phyloP scores from a whole-genome alignment of 345 rosid species.

The Cardiospermum halicacabum region DNA sequence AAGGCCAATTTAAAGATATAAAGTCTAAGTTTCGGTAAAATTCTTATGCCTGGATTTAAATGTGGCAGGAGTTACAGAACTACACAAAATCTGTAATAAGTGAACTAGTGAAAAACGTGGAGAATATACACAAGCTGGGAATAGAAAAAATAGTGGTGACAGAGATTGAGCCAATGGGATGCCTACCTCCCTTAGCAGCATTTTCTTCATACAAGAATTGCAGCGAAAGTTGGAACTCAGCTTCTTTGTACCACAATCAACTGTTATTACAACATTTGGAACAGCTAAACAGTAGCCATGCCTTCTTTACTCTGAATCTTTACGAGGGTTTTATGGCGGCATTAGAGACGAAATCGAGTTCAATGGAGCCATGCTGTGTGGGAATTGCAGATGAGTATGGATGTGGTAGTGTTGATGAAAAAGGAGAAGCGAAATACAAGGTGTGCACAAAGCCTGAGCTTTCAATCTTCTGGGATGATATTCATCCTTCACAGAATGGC shows the following conservation, averaged over 20 bases:
- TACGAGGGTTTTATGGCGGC: conserved; percentile 21
- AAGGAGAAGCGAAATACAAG: background rate
- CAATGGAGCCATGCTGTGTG: conserved; percentile 17
- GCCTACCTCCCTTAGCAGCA: conserved; percentile 21
- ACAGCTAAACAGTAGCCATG: conserved; percentile 16
- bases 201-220: conserved; percentile 19
- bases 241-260: conserved; percentile 25
- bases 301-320: conserved; percentile 24
- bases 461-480: conserved; percentile 15
- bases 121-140: conserved; percentile 21
- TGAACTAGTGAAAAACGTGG: conserved; percentile 17
- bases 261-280: conserved; percentile 5
- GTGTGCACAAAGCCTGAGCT: conserved; percentile 5
- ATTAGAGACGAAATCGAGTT: conserved; percentile 2
- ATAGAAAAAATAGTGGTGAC: conserved; percentile 21
- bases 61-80: conserved; percentile 8
- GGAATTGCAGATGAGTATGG: background rate
- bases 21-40: no score
- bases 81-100: conserved; percentile 13
- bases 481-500: conserved; percentile 13
- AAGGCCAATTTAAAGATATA: no score
- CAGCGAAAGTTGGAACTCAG: conserved; percentile 13
- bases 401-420: conserved; percentile 7
- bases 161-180: conserved; percentile 27
- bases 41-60: no score